Evolutionary conservation across 495 filamentous ascomycete species (phyloP).

Genomic region (Jackrogersella multiformis): DNA sequence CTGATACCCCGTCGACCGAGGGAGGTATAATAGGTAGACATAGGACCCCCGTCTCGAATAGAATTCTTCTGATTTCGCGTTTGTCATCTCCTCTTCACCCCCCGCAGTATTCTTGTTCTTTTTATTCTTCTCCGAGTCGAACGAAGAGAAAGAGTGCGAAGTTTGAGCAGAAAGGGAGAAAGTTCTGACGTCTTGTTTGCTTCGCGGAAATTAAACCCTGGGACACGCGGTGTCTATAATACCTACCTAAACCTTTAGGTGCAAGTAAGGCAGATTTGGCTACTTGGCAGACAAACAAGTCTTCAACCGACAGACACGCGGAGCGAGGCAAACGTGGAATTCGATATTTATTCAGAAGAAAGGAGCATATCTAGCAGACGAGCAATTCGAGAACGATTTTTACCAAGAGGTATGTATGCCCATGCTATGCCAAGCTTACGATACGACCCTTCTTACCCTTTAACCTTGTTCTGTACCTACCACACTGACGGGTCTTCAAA

Average conservation of each 20-base stretch:
- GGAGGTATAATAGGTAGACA: conserved; percentile 25
- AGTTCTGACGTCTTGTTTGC: neutral
- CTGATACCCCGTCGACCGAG: conserved; percentile 32
- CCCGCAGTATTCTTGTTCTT: neutral
- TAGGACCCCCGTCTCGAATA: conserved; percentile 22
- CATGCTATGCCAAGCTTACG: conserved; percentile 8
- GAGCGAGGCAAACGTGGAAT: neutral
- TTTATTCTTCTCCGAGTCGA: neutral
- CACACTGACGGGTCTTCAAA: conserved; percentile 3
- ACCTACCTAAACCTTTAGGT: too few relatives aligned
- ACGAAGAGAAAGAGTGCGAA: neutral
- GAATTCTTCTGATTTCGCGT: conserved; percentile 29
- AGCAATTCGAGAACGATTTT: neutral
- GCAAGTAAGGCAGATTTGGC: too few relatives aligned
- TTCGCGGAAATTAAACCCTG: too few relatives aligned
- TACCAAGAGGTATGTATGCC: neutral
- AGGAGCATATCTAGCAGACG: neutral
- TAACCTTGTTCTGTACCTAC: neutral
- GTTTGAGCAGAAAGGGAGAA: neutral
- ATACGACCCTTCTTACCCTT: neutral
- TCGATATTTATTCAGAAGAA: neutral
- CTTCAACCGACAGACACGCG: neutral
- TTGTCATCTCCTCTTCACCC: conserved; percentile 25
- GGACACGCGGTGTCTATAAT: too few relatives aligned
- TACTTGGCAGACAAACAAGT: neutral